phyloP scores from a whole-genome alignment of 2,329 filamentous ascomycete genomes.

The Colletotrichum karsti region DNA sequence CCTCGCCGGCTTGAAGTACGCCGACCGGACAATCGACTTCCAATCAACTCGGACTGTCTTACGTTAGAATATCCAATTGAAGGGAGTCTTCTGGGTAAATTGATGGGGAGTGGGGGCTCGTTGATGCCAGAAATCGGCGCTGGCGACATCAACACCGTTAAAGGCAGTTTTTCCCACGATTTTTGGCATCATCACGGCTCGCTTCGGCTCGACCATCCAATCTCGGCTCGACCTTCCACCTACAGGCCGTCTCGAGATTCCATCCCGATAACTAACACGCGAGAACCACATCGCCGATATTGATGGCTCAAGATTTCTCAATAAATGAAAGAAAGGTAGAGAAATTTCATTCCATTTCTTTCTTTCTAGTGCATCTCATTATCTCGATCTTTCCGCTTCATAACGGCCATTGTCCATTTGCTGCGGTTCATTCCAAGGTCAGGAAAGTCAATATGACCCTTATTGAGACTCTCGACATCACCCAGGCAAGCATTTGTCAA shows the following conservation, averaged over 20 bases:
- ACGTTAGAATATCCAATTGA: not conserved
- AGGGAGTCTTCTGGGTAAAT: not conserved
- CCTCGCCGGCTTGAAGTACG: no score
- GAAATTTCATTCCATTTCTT: no score
- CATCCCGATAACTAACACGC: not conserved
- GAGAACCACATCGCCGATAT: no score
- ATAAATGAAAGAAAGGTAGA: not conserved
- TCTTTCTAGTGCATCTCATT: no score
- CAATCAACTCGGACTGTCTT: not conserved
- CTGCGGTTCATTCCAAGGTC: no score
- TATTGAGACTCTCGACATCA: conserved; percentile 27
- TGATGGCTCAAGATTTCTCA: not conserved
- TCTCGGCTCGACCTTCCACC: not conserved
- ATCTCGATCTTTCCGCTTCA: no score
- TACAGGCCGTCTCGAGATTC: not conserved
- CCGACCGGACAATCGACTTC: no score
- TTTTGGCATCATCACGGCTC: not conserved
- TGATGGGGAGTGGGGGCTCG: not conserved
- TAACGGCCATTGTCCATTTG: no score
- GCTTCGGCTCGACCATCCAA: no score
- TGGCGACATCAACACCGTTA: not conserved
- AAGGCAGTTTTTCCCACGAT: not conserved
- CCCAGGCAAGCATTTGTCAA: conserved; percentile 36
- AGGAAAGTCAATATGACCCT: not conserved
- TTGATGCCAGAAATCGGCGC: not conserved